Base-by-base conservation (phyloP, 129 eudicot species). In the Apium graveolens region DNA sequence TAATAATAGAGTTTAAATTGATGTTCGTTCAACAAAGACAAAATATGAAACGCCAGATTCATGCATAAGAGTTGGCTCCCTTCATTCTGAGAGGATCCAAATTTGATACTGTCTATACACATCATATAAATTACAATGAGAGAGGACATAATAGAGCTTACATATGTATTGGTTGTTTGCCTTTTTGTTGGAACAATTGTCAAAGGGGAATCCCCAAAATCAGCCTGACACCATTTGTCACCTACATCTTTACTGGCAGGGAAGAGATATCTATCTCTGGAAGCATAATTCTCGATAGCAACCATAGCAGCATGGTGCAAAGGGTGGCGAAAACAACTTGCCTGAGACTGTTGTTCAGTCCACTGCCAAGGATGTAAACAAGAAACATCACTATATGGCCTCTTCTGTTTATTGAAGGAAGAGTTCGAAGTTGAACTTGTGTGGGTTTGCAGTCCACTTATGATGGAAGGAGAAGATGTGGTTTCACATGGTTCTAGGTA, bases 271-370 rank as follows among this genome's bases (percentile, higher is more conserved):
- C 85, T 86, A 74, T 95, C 98, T 81, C 98, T 88, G 55, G 89
- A 82, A 77, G 98, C 91, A 87, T 97, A 92, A 83, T 75, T 6
- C 51, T 95, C 96, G 57, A 95, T 90, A 32, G 98, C 97, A 63
- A 87, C 91, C 83, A 91, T 84, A 55, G 99, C 99, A 84, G 99
- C 99, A 86, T 95, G 97, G 45, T 87, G 80, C 70, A 95, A 84
- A 79, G 99, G 99, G 79, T 95, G 94, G 95, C 96, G 87, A 51
- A 71, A 85, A 78, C 87, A 77, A 46, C 81, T 74, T 32, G 57
- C 42, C 80, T 81, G 73, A 24, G 72, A 72, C 37, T 79, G 82
- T 80, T 74, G 84, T 76, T 86, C 87, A 39, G 85, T 27, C 99
- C 97, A 95, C 55, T 73, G 71, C 96, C 92, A 90, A 48, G 96